A percentile compares a stretch with the other conserved stretches of the same genome.
Conservation (phyloP, 2,329 filamentous ascomycete species). For the Torrubiellomyces zombiae region DNA sequence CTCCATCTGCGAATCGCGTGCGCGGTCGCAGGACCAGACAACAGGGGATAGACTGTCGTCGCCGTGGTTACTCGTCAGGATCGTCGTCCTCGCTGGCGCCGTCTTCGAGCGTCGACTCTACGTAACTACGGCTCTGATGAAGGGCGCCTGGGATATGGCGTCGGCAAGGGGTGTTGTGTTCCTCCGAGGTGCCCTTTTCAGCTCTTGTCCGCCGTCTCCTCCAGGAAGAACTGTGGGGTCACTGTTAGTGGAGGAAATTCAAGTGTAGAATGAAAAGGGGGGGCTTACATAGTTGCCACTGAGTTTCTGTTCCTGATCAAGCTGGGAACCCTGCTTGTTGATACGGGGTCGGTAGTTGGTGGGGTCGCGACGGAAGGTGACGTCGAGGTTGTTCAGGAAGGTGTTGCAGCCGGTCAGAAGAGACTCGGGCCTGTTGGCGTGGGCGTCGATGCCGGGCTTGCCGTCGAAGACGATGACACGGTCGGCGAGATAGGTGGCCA, state of each 20-base stretch:
- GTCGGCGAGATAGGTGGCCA: slow-evolving; percentile 65
- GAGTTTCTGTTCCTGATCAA: slow-evolving; percentile 95
- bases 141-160: no score
- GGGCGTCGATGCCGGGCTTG: slow-evolving; percentile 71
- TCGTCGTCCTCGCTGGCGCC: slow-evolving; percentile 48
- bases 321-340: slow-evolving; percentile 90
- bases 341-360: slow-evolving; percentile 93
- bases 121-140: no score
- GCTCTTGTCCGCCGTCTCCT: slow-evolving; percentile 46
- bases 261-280: slow-evolving; percentile 1
- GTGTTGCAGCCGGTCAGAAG: slow-evolving; percentile 90
- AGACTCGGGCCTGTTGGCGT: slow-evolving; percentile 79
- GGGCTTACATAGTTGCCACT: slow-evolving; percentile 74
- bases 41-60: slow-evolving; percentile 52
- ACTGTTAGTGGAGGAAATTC: slow-evolving; percentile 7
- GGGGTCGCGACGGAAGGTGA: slow-evolving; percentile 96
- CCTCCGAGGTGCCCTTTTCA: slow-evolving; percentile 35
- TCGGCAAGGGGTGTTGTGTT: no score
- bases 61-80: slow-evolving; percentile 42
- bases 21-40: slow-evolving; percentile 37
- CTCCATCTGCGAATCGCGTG: slow-evolving; percentile 28
- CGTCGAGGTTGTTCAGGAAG: slow-evolving; percentile 91
- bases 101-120: slow-evolving; percentile 20
- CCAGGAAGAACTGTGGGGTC: slow-evolving; percentile 74
- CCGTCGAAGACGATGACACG: slow-evolving; percentile 98